Conservation (phyloP, 1,139 yeast species). For the Taphrina confusa region DNA sequence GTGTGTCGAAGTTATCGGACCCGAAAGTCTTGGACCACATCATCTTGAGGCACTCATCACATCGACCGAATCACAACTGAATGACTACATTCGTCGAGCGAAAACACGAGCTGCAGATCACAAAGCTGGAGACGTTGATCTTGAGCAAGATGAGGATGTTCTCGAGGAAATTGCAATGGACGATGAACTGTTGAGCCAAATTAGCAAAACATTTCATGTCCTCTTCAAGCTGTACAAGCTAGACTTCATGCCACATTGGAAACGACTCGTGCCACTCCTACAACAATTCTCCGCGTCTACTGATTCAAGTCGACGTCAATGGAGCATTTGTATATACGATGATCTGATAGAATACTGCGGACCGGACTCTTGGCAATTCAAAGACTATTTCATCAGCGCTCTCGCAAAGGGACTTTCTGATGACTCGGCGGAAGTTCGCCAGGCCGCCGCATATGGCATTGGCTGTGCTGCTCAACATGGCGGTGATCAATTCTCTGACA, state of each 20-base stretch:
- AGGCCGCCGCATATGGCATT: slow-evolving; percentile 80
- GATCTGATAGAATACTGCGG: slow-evolving; percentile 83
- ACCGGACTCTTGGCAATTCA: slow-evolving; percentile 62
- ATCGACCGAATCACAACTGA: slow-evolving; percentile 62
- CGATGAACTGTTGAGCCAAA: slow-evolving; percentile 68
- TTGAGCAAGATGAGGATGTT: slow-evolving; percentile 68
- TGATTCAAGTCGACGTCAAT: slow-evolving; percentile 66
- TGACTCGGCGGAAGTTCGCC: slow-evolving; percentile 71
- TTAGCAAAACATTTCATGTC: slow-evolving; percentile 73
- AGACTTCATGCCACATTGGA: slow-evolving; percentile 66
- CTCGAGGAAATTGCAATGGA: slow-evolving; percentile 74
- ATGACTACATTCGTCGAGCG: slow-evolving; percentile 70
- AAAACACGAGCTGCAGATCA: slow-evolving; percentile 69
- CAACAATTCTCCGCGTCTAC: slow-evolving; percentile 55
- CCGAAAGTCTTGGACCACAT: slow-evolving; percentile 55
- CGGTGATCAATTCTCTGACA: slow-evolving; percentile 62
- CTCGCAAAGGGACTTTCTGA: slow-evolving; percentile 64
- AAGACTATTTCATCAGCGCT: slow-evolving; percentile 63
- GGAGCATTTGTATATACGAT: slow-evolving; percentile 78
- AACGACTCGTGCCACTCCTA: slow-evolving; percentile 48
- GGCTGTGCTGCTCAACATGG: slow-evolving; percentile 86
- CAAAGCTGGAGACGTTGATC: slow-evolving; percentile 60
- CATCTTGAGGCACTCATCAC: slow-evolving; percentile 63
- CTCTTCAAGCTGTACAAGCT: slow-evolving; percentile 66
- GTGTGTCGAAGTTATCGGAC: slow-evolving; percentile 67